Base-by-base conservation (phyloP, 2,329 filamentous ascomycete species). In the Sclerotinia borealis region DNA sequence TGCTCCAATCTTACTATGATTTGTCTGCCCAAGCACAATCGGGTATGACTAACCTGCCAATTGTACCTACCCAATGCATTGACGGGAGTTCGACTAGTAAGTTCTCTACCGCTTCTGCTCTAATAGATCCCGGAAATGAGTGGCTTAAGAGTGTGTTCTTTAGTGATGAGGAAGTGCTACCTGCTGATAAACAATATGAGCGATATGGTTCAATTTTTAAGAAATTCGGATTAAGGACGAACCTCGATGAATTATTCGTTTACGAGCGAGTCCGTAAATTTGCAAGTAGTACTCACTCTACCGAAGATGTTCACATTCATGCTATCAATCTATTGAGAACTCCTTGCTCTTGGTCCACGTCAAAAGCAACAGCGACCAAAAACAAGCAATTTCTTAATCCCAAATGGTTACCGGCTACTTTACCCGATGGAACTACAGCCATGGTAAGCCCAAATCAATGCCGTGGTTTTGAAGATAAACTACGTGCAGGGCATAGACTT, bases 81-180 rank as follows among this genome's bases (percentile, higher is more conserved):
- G 37, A 64, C 41, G 69, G 66, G 31, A 51, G 48, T 15, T 5
- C 45, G 17, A 66, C 65, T 9, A 64, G 58, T 7, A 66, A 51
- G 13, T 71, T 71, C 63, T 54, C 64, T 3, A 6, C 34, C 2
- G 65, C 69, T 22, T n/a, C 43, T 48, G 45, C 64, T n/a, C 64
- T 72, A 15, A 59, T 72, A 43, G 68, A 72, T 48, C 68, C 68
- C 9, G 60, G 48, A 10, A 25, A 58, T 0, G 6, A 50, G 1
- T 51, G 61, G 6, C 51, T 74, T 4, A 61, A 27, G 15, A 31
- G 41, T 1, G 58, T 72, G 17, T 74, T 65, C 62, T 74, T 74
- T 29, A 56, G 55, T 9, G 67, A 73, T 6, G 73, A 75, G 60
- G 63, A 67, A 61, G 60, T 70, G 27, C 29, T 67, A 34, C 73